These are phyloP conservation scores for Talaromyces sp. DNA, from an alignment of 2,329 filamentous ascomycete species.

Conservation along the genomic window DNA sequence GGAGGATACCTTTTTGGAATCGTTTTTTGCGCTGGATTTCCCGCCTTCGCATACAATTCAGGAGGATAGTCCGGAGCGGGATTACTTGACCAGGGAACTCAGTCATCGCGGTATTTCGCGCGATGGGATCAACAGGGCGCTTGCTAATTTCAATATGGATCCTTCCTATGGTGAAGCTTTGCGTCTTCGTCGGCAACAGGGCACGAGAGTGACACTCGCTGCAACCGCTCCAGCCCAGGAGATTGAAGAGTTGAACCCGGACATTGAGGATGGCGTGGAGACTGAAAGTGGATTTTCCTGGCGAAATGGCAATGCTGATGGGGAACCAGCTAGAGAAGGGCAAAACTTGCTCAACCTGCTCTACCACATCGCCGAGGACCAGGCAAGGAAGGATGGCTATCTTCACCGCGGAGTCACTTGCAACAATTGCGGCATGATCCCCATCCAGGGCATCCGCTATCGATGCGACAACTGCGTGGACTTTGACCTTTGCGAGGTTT, in stretches of 20 bases:
- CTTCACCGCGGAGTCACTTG: slow-evolving; percentile 90
- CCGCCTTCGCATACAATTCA: slow-evolving; percentile 30
- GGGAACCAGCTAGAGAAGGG: slow-evolving; percentile 46
- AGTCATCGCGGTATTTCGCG: slow-evolving; percentile 35
- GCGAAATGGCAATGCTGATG: slow-evolving; percentile 39
- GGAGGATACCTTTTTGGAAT: slow-evolving; percentile 40
- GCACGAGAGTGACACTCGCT: slow-evolving; percentile 30
- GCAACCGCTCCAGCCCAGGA: slow-evolving; percentile 21
- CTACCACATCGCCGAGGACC: slow-evolving; percentile 90
- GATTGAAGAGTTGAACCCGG: slow-evolving; percentile 6
- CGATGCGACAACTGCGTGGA: slow-evolving; percentile 94
- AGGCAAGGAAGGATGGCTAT: slow-evolving; percentile 80
- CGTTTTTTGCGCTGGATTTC: slow-evolving; percentile 38
- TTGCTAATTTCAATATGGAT: slow-evolving; percentile 35
- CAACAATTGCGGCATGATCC: slow-evolving; percentile 79
- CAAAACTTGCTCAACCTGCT: slow-evolving; percentile 80
- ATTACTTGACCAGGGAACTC: slow-evolving; percentile 34
- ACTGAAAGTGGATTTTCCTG: slow-evolving; percentile 42
- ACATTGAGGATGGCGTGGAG: slow-evolving; percentile 25
- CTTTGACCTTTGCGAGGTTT: slow-evolving; percentile 91
- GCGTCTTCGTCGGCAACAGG: slow-evolving; percentile 33
- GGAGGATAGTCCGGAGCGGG: slow-evolving; percentile 28
- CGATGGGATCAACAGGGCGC: slow-evolving; percentile 30
- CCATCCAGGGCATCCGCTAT: slow-evolving; percentile 88
- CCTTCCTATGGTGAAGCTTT: slow-evolving; percentile 35